Conservation (phyloP, 2,329 filamentous ascomycete genomes). For the Cordyceps militaris region DNA sequence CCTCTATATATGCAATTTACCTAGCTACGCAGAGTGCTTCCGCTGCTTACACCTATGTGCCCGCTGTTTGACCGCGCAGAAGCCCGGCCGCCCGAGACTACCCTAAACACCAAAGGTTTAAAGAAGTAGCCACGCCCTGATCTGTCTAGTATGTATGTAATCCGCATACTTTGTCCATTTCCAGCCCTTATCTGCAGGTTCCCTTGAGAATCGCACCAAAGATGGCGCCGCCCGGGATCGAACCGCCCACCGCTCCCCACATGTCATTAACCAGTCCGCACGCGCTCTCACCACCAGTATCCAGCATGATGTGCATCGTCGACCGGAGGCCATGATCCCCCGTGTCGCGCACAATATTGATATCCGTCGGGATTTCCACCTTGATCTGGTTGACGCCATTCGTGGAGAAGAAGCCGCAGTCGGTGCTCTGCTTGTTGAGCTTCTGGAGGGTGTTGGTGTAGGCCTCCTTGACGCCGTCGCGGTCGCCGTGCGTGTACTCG, state of each 20-base stretch:
- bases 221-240: slow-evolving; percentile 8
- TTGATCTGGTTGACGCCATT: slow-evolving; percentile 9
- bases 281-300: slow-evolving; percentile 7
- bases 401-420: slow-evolving; percentile 5
- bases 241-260: neutral
- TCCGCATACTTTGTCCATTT: neutral
- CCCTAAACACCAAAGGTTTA: too few species aligned
- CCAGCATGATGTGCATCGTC: slow-evolving; percentile 13
- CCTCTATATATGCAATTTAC: too few species aligned
- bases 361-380: slow-evolving; percentile 10
- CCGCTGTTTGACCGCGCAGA: too few species aligned
- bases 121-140: too few species aligned
- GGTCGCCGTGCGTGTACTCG: slow-evolving; percentile 11
- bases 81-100: too few species aligned
- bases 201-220: slow-evolving; percentile 12
- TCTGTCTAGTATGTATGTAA: neutral
- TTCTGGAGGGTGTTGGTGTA: slow-evolving; percentile 11
- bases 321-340: slow-evolving; percentile 13
- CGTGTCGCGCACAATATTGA: slow-evolving; percentile 12
- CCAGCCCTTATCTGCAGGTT: neutral
- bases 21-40: too few species aligned
- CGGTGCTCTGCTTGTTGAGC: slow-evolving; percentile 9
- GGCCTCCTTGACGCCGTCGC: slow-evolving; percentile 11
- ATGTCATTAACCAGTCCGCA: slow-evolving; percentile 7
- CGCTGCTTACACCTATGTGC: too few species aligned